Evolutionary conservation across 495 filamentous ascomycete genomes (phyloP).

Genomic region (Hyaloscypha finlandica): DNA sequence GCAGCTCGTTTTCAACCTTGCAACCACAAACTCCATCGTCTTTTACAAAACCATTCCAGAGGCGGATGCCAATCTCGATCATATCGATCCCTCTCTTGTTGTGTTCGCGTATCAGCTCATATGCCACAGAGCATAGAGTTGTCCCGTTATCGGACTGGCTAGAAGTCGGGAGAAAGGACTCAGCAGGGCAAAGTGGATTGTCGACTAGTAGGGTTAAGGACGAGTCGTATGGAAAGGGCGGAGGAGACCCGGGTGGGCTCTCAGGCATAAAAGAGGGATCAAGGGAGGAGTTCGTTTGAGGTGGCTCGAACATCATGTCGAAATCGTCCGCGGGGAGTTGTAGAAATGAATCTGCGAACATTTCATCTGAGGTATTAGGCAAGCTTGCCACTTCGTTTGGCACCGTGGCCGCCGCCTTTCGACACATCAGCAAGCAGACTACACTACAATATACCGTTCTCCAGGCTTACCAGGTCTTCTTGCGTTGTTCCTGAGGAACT

Average conservation of each 20-base stretch:
- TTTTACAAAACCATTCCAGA: constrained; percentile 22
- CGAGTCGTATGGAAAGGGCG: neutral
- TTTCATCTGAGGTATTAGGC: neutral
- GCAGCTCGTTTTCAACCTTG: constrained; percentile 23
- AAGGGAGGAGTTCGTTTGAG: neutral
- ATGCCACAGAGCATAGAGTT: constrained; percentile 20
- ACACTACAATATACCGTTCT: neutral
- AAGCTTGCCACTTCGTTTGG: neutral
- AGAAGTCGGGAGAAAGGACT: neutral
- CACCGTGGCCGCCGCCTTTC: neutral
- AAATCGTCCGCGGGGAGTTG: neutral
- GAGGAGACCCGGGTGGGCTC: neutral
- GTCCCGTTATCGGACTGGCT: constrained; percentile 7
- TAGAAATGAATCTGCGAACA: neutral
- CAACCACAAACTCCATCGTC: constrained; percentile 14
- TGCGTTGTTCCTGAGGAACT: neutral
- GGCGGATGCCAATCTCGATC: constrained; percentile 24
- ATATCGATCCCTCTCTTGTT: constrained; percentile 25
- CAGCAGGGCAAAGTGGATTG: constrained; percentile 13
- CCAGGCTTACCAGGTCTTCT: neutral
- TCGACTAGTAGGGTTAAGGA: neutral
- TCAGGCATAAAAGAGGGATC: neutral
- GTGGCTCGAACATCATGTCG: neutral
- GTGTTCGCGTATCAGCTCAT: constrained; percentile 21
- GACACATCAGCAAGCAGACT: neutral